phyloP scores from a whole-genome alignment of 225 moss, liverwort and hornwort genomes.

The Physcomitrium patens region DNA sequence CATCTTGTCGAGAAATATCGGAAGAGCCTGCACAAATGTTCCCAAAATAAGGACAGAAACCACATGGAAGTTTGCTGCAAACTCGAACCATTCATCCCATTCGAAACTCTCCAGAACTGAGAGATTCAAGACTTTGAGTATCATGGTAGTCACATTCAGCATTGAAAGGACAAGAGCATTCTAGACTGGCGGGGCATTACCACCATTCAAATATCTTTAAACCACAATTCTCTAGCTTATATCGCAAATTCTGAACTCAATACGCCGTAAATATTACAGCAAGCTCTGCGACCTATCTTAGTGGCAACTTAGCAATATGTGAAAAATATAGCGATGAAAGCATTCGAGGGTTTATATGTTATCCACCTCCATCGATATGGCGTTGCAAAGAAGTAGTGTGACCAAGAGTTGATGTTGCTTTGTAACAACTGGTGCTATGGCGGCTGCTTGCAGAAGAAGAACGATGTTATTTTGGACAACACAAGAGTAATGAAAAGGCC shows the following conservation, averaged over 20 bases:
- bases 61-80: neutral
- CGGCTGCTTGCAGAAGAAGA: constrained; percentile 47
- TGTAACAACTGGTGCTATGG: constrained; percentile 75
- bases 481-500: neutral
- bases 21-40: constrained; percentile 74
- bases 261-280: neutral
- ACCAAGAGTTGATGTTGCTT: constrained; percentile 97
- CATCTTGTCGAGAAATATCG: constrained; percentile 97
- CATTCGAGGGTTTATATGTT: constrained; percentile 6
- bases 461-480: constrained; percentile 7
- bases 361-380: constrained; percentile 88
- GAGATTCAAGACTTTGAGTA: too few species aligned
- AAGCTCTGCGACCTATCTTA: neutral
- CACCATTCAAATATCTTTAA: neutral
- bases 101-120: too few species aligned
- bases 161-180: too few species aligned
- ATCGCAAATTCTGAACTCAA: neutral
- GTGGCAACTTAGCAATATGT: constrained; percentile 13
- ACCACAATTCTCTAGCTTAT: neutral
- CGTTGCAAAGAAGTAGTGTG: constrained; percentile 92
- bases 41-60: constrained; percentile 21
- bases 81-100: too few species aligned
- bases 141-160: too few species aligned
- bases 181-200: too few species aligned
- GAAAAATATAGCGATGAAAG: neutral